A percentile compares a stretch with the other conserved stretches of the same genome.
Conservation (phyloP, 2,329 filamentous ascomycete species). For the Clonostachys rhizophaga region DNA sequence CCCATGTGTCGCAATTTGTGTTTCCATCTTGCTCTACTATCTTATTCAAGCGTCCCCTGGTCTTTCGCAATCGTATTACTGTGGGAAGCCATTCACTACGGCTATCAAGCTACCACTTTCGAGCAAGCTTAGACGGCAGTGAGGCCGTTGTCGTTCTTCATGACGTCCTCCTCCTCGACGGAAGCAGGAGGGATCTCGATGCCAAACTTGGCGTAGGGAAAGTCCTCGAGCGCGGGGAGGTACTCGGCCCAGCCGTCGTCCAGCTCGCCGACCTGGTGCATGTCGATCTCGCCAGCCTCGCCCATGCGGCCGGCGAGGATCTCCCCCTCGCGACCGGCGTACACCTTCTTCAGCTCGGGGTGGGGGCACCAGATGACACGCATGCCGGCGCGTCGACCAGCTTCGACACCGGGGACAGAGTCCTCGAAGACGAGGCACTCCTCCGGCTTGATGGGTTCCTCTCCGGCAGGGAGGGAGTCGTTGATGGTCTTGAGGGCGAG, state of each 20-base stretch:
- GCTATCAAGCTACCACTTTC: no score
- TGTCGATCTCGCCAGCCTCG: constrained; percentile 52
- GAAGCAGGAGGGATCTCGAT: constrained; percentile 40
- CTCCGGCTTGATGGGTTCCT: constrained; percentile 65
- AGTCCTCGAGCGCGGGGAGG: constrained; percentile 41
- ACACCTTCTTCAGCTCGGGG: constrained; percentile 70
- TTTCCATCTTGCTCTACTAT: no score
- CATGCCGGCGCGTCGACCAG: constrained; percentile 89
- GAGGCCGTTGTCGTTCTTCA: background rate
- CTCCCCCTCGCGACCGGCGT: constrained; percentile 68
- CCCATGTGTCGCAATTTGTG: no score
- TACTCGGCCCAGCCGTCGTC: constrained; percentile 60
- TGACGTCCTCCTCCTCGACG: constrained; percentile 28
- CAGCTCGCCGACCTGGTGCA: constrained; percentile 51
- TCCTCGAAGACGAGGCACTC: constrained; percentile 98
- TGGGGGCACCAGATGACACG: constrained; percentile 91
- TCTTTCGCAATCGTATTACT: no score
- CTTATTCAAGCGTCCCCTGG: no score
- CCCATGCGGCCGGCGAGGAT: constrained; percentile 81
- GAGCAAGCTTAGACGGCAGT: no score
- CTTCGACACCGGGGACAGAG: constrained; percentile 87
- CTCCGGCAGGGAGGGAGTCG: constrained; percentile 57
- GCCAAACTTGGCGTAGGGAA: constrained; percentile 55
- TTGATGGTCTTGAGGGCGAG: constrained; percentile 85
- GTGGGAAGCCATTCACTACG: no score